These are phyloP conservation scores for Pisolithus marmoratus DNA, from an alignment of 768 basidiomycete genomes.

Conservation along the genomic window DNA sequence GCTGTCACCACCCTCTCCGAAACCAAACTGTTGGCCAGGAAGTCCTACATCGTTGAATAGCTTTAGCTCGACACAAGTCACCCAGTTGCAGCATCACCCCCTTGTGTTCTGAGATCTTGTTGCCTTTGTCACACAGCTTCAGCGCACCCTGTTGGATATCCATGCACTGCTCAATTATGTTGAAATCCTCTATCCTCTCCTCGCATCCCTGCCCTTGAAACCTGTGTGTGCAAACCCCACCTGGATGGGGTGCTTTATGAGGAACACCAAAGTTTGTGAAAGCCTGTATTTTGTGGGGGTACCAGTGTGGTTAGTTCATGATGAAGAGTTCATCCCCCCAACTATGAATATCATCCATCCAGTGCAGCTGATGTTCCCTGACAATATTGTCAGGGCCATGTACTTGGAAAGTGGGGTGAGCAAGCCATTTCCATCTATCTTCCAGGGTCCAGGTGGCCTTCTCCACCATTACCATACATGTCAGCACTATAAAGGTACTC, in stretches of 20 bases:
- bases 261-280: not conserved
- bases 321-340: not conserved
- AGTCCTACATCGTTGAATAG: too few species aligned
- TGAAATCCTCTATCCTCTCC: slow-evolving; percentile 1
- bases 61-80: not conserved
- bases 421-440: too few species aligned
- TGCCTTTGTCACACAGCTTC: slow-evolving; percentile 1
- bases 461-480: too few species aligned
- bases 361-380: too few species aligned
- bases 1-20: too few species aligned
- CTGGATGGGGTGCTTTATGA: slow-evolving; percentile 12
- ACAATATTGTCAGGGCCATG: too few species aligned
- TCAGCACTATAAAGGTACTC: too few species aligned
- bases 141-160: slow-evolving; percentile 2
- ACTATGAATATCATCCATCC: not conserved
- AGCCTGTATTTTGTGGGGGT: slow-evolving; percentile 4
- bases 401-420: too few species aligned
- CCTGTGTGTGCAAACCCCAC: not conserved
- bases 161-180: slow-evolving; percentile 4
- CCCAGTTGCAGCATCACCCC: not conserved
- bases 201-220: not conserved
- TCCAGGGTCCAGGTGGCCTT: too few species aligned
- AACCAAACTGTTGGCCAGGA: too few species aligned
- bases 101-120: not conserved
- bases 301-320: slow-evolving; percentile 3